Conservation (phyloP, 495 filamentous ascomycete genomes). For the Bombardia bombarda region DNA sequence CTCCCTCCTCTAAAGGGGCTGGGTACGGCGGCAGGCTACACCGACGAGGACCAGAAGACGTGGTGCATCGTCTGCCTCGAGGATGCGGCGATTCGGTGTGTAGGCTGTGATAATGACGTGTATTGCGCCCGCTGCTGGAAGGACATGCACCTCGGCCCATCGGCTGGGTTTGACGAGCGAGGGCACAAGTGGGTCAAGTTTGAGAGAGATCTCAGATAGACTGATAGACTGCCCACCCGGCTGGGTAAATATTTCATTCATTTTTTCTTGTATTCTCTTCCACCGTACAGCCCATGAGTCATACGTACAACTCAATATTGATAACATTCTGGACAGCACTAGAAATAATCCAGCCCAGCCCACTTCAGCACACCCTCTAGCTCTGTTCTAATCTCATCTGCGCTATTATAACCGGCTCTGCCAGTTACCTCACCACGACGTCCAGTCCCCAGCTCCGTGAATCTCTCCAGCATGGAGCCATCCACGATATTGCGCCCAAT, state of each 20-base stretch:
- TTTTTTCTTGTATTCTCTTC: too few species aligned
- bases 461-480: slow-evolving; percentile 47
- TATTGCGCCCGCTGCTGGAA: slow-evolving; percentile 62
- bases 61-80: slow-evolving; percentile 68
- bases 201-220: slow-evolving; percentile 8
- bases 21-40: slow-evolving; percentile 28
- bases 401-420: slow-evolving; percentile 42
- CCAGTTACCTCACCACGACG: slow-evolving; percentile 61
- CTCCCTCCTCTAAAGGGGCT: slow-evolving; percentile 6
- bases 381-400: slow-evolving; percentile 28
- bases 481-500: slow-evolving; percentile 44
- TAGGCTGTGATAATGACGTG: slow-evolving; percentile 56
- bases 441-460: slow-evolving; percentile 61
- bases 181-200: slow-evolving; percentile 40
- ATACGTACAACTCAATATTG: too few species aligned
- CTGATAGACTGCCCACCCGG: too few species aligned
- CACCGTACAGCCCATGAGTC: too few species aligned
- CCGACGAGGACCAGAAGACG: slow-evolving; percentile 55
- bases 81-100: slow-evolving; percentile 53
- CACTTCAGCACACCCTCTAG: slow-evolving; percentile 28
- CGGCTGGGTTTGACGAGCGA: slow-evolving; percentile 49
- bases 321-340: too few species aligned
- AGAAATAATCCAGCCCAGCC: slow-evolving; percentile 28
- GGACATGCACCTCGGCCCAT: slow-evolving; percentile 56
- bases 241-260: too few species aligned